Evolutionary conservation across 139 green algal genomes (phyloP), one percentile per base, ranked within the genome.

Genomic region (Picocystis salinarum): DNA sequence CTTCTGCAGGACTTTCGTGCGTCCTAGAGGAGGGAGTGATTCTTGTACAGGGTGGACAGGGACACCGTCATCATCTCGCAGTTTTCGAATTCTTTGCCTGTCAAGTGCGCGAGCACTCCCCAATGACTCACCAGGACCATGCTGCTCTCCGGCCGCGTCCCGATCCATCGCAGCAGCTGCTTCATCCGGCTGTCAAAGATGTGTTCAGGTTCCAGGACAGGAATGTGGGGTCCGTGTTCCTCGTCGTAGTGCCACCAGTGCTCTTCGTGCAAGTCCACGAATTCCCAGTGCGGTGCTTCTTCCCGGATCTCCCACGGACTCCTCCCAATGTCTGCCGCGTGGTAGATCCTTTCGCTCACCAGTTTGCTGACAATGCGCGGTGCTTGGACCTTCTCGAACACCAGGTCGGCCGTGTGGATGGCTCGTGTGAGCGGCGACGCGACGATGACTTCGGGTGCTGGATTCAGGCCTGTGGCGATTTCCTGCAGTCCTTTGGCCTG

Each of bases 121-220:
- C 58, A 74, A 25, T 79, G 70, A 4, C 46, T 47, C 12, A 79
- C 70, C 10, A 76, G 20, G 1, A 54, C 70, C 5, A 79, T 50
- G 36, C 29, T 45, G 6, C 27, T n/a, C 53, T 79, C 70, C 0
- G 70, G 66, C 0, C 70, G 50, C 2, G 24, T 50, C 1, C 23
- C 22, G 24, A 79, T 46, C 53, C 54, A 70, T 4, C 50, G 33
- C 20, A 50, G 46, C 19, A 75, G 45, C 11, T 34, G 29, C 30
- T 56, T 27, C 29, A 77, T 60, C 0, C 68, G 46, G 13, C 2
- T 13, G 15, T 42, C 24, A 26, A 77, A 77, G 10, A 40, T 26
- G 5, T 55, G 56, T 70, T 52, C 52, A 46, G 23, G 36, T 49
- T 28, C 10, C 19, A n/a, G n/a, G 0, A 25, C 39, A 51, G 15